Base-by-base conservation (phyloP, 2,329 filamentous ascomycete genomes). In the Podosphaera fusca region DNA sequence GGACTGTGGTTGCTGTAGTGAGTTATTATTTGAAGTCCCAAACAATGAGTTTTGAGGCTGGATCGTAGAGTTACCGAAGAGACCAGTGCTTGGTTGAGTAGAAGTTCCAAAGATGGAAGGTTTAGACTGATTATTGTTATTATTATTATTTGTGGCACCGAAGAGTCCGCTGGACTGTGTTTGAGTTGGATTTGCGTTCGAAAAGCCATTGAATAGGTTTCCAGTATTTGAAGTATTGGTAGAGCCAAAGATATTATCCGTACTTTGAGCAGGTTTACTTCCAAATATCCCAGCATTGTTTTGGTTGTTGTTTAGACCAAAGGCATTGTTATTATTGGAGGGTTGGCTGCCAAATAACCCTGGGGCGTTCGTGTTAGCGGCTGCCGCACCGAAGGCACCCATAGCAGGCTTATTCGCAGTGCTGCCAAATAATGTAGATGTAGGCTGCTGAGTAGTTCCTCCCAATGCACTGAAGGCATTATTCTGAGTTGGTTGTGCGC, bases 121-220 rank as follows among this genome's bases (percentile, higher is more conserved):
- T 63, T 79, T 79, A 57, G 74, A 71, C 61, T 76, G 73, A 64
- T 72, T 72, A 63, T 79, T 76, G 52, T 68, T 71, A 62, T 74
- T 76, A 62, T 74, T 76, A 51, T 68, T 71, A 61, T 74, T 67
- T 8, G 74, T 62, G 40, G 64, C 65, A 12, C 75, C 73, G 60
- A 81, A 80, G 4, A 82, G 63, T 64, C 70, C 68, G 62, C 67
- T 58, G 64, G 66, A 65, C 67, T 67, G 69, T 63, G 68, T 69
- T 63, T 68, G 59, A 64, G 64, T 63, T 67, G 68, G 59, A 64
- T 69, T 62, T 60, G 69, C 60, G 29, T 71, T 72, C 4, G 61
- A 66, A 55, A 66, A 64, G 34, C 60, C 60, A 49, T 68, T 66
- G 29, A 64, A 64, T 29, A 63, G 58, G 21, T 72, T 70, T 21